These are phyloP conservation scores for Cryptococcus sp. DNA, from an alignment of 1,284 basidiomycete species.

Conservation along the genomic window DNA sequence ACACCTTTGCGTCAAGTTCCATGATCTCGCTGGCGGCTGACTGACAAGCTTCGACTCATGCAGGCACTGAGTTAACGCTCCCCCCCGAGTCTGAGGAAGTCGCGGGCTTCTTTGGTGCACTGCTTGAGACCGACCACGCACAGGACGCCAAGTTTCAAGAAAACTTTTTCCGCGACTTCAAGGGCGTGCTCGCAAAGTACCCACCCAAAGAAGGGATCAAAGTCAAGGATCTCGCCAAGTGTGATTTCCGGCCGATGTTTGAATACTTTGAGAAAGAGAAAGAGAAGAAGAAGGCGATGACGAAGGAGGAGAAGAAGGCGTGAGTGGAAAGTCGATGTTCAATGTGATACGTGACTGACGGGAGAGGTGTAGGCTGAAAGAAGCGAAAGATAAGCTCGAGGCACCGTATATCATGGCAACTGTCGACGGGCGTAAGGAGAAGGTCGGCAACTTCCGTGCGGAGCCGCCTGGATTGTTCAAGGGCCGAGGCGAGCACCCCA, in stretches of 20 bases:
- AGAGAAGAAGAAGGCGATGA: constrained; percentile 86
- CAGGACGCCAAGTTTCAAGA: constrained; percentile 83
- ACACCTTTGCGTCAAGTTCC: neutral
- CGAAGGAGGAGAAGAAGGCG: constrained; percentile 81
- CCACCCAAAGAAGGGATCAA: constrained; percentile 75
- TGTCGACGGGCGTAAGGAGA: constrained; percentile 94
- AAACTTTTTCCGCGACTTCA: constrained; percentile 96
- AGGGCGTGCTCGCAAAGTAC: constrained; percentile 68
- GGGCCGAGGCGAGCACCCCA: constrained; percentile 96
- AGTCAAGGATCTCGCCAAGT: constrained; percentile 73
- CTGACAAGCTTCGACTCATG: neutral
- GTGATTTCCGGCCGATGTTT: constrained; percentile 94
- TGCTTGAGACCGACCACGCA: constrained; percentile 91
- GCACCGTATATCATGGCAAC: constrained; percentile 78
- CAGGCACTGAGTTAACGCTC: constrained; percentile 75
- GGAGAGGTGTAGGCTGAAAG: constrained; percentile 58
- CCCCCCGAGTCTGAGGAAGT: constrained; percentile 91
- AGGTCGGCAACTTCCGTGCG: constrained; percentile 95
- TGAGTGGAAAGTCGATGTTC: constrained; percentile 18
- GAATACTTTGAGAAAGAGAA: constrained; percentile 89
- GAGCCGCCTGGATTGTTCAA: constrained; percentile 97
- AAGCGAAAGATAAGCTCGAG: constrained; percentile 77
- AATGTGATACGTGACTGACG: neutral
- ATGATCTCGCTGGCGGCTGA: neutral
- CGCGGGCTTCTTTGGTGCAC: constrained; percentile 90